These are phyloP conservation scores for Cyberlindnera maritima DNA, from an alignment of 805 yeast genomes.

Conservation along the genomic window DNA sequence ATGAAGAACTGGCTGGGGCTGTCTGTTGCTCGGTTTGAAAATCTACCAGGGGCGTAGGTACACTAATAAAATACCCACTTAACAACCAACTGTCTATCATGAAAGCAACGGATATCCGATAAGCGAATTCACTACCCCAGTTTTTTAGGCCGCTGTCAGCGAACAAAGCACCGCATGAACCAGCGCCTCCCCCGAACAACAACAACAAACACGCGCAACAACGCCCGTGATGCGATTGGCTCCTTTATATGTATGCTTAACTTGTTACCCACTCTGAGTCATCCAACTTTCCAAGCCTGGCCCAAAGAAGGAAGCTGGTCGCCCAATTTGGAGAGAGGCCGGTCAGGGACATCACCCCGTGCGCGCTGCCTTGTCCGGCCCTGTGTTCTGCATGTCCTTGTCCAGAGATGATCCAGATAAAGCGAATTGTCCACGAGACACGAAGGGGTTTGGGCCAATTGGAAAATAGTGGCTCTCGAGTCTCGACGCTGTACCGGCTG, in stretches of 20 bases:
- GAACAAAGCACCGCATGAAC: not conserved
- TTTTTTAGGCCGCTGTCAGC: not conserved
- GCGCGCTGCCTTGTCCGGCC: too few relatives aligned
- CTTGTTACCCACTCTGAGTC: not conserved
- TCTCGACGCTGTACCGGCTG: too few relatives aligned
- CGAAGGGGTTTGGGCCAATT: not conserved
- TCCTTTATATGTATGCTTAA: not conserved
- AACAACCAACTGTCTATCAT: too few relatives aligned
- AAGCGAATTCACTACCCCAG: too few relatives aligned
- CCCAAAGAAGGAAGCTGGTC: not conserved
- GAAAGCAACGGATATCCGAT: too few relatives aligned
- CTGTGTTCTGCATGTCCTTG: not conserved
- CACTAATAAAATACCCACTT: too few relatives aligned
- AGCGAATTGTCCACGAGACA: not conserved
- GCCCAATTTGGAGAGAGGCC: not conserved
- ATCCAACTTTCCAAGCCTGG: too few relatives aligned
- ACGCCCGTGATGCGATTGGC: not conserved
- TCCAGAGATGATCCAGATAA: slow-evolving; percentile 1
- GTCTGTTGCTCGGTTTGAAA: too few relatives aligned
- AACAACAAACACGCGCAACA: not conserved
- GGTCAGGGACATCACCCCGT: too few relatives aligned
- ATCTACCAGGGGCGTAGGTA: too few relatives aligned
- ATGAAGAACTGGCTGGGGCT: too few relatives aligned
- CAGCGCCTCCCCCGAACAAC: not conserved
- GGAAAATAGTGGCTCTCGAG: too few relatives aligned